Evolutionary conservation across 306 rosid species (phyloP), one percentile per base, ranked within the genome.

Genomic region (Lablab purpureus): DNA sequence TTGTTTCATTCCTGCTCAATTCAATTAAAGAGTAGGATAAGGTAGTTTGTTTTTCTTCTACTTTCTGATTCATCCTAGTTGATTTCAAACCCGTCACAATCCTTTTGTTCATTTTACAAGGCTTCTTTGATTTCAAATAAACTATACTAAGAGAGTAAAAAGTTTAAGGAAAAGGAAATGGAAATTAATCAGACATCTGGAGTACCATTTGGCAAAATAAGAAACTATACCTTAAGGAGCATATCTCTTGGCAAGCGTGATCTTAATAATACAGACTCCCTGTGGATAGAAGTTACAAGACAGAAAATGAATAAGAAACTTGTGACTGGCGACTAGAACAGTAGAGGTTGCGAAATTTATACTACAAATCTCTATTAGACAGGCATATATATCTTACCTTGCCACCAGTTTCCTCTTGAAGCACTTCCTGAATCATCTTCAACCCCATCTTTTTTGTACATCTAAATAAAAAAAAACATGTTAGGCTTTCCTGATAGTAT

Each of bases 381-480:
- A 36, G 74, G 17, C 10, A 75, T 71, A 28, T 73, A 10, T 72
- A 43, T 32, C 13, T 58, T 76, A 90, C 98, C 98, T 91, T 92
- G 89, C 98, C 97, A 94, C 98, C 97, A 90, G 76, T 94, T 90
- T 76, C 98, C 98, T 83, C 92, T 88, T 32, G 95, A 90, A 66
- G 97, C 97, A 80, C 87, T 88, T 70, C 85, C 96, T 6, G 91
- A 84, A 84, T 94, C 94, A 73, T 94, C 96, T 73, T 91, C 97
- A 25, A 77, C 91, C 22, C 84, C 88, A 55, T 89, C 91, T 78
- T 88, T 89, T 88, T 91, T 90, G 85, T 58, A 47, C 98, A 87
- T 84, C 56, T 40, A 80, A 13, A 72, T 49, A 1, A 64, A 64
- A 32, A n/a, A 30, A 49, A 13, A 4, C 79, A 80, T 28, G 25